Evolutionary conservation across 148 eudicot species (phyloP), one percentile per base, ranked within the genome.

Genomic region (Camellia japonica): DNA sequence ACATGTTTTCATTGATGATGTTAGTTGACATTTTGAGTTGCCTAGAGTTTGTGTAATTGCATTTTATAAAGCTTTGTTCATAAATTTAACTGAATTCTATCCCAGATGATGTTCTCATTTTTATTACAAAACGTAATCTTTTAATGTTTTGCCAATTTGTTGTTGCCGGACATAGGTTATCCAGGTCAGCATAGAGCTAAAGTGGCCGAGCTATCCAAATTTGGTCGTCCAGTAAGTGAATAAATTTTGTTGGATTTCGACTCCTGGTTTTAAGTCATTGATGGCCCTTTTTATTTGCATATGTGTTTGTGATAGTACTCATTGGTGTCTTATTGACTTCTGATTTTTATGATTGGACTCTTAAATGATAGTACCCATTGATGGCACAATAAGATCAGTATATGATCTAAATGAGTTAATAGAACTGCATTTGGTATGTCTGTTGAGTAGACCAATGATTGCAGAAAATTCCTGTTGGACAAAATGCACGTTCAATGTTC

Each of bases 171-270:
- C 75, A n/a, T 69, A 92, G 98, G 97, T 74, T 86, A 71, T 78
- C 99, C 98, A 64, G 97, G 98, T 77, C 97, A 94, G 54, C 91
- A 83, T 74, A 93, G 86, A 82, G 97, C 91, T 82, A 92, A 90
- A 90, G 93, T 88, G 44, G 88, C 94, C 14, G 99, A 93, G 81
- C 87, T 91, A 30, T 92, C 98, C 65, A 96, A 90, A 82, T 96
- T 96, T 80, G 95, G 99, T 19, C 94, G 99, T 23, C 98, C 99
- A 43, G 99, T 96, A 85, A 95, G 97, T 86, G 23, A 43, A 73
- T 58, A 49, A 30, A 30, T 71, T 77, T 49, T 70, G 30, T 76
- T 49, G 65, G 38, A 58, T 52, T 65, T 49, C 47, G 15, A 44
- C 13, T 30, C 38, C 30, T 71, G 46, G 46, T 75, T 55, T 6